Evolutionary conservation across 352 stramenopile genomes (phyloP).

Genomic region (Thalassiosira mediterranea): DNA sequence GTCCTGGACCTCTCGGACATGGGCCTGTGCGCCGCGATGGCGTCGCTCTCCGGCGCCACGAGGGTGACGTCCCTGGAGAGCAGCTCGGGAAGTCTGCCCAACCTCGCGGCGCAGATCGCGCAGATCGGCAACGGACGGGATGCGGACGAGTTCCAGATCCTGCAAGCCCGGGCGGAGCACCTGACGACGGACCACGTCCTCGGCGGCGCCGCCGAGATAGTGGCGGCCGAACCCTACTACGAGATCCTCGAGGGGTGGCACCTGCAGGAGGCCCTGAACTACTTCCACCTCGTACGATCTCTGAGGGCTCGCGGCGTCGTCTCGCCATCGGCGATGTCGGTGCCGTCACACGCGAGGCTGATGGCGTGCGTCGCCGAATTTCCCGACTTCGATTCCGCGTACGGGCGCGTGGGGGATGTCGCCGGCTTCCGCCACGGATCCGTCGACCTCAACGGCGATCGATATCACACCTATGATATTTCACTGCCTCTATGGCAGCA

Average conservation of each 20-base stretch:
- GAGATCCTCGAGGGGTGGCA: slow-evolving; percentile 76
- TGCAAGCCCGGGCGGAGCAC: slow-evolving; percentile 69
- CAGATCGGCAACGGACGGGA: slow-evolving; percentile 62
- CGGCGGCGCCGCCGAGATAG: slow-evolving; percentile 51
- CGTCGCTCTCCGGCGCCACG: slow-evolving; percentile 52
- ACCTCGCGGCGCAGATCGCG: slow-evolving; percentile 61
- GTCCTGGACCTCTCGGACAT: slow-evolving; percentile 81
- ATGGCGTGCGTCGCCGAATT: slow-evolving; percentile 71
- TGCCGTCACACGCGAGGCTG: slow-evolving; percentile 53
- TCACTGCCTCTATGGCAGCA: slow-evolving; percentile 72
- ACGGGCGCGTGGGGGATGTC: slow-evolving; percentile 55
- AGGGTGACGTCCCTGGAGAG: slow-evolving; percentile 75
- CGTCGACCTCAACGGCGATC: slow-evolving; percentile 59
- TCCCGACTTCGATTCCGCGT: slow-evolving; percentile 52
- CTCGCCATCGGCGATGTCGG: slow-evolving; percentile 31
- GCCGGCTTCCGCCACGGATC: slow-evolving; percentile 61
- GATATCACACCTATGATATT: slow-evolving; percentile 57
- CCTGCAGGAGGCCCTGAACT: slow-evolving; percentile 77
- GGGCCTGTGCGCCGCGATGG: slow-evolving; percentile 72
- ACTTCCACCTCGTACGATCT: slow-evolving; percentile 62
- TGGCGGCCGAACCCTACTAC: slow-evolving; percentile 79
- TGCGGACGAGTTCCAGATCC: slow-evolving; percentile 59
- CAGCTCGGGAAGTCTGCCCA: slow-evolving; percentile 43
- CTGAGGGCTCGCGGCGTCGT: slow-evolving; percentile 53
- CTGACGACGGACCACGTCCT: slow-evolving; percentile 52